Conservation (phyloP, 2,329 filamentous ascomycete species). For the Colletotrichum spinosum region DNA sequence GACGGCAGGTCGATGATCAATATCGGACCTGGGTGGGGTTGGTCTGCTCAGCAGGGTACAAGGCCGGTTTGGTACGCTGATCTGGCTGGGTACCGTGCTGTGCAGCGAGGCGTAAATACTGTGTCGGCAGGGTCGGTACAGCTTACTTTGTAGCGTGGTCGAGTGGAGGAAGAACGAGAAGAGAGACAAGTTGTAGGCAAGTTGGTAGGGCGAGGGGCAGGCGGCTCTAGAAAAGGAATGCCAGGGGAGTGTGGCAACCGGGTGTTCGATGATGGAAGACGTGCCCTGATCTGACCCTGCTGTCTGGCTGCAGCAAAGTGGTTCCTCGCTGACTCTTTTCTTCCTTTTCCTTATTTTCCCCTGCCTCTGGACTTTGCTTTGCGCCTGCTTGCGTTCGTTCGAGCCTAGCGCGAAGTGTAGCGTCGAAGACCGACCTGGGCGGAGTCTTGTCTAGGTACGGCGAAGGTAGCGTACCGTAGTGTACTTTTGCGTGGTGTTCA, state of each 20-base stretch:
- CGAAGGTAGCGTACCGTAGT: background rate
- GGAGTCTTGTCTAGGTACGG: constrained; percentile 25
- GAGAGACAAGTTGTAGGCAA: constrained; percentile 36
- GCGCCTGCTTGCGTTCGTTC: constrained; percentile 37
- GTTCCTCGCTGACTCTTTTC: constrained; percentile 35
- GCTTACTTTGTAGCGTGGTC: background rate
- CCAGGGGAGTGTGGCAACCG: constrained; percentile 38
- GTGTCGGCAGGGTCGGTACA: background rate
- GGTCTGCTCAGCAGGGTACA: constrained; percentile 29
- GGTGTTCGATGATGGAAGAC: constrained; percentile 40
- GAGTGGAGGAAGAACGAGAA: constrained; percentile 34
- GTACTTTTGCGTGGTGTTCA: no score
- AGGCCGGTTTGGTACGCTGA: constrained; percentile 24
- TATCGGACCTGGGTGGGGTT: constrained; percentile 34
- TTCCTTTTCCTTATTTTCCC: constrained; percentile 8
- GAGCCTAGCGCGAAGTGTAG: constrained; percentile 28
- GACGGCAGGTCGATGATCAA: constrained; percentile 34
- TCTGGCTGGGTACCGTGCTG: constrained; percentile 18
- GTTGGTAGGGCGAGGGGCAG: constrained; percentile 36
- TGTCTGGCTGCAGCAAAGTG: constrained; percentile 34
- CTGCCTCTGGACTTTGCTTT: constrained; percentile 32
- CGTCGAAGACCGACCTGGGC: constrained; percentile 28
- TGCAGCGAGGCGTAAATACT: constrained; percentile 7
- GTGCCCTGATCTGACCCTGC: constrained; percentile 36
- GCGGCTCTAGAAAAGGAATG: constrained; percentile 37